phyloP scores from a whole-genome alignment of 164 flowering plant genomes.

The Echeveria elegans region DNA sequence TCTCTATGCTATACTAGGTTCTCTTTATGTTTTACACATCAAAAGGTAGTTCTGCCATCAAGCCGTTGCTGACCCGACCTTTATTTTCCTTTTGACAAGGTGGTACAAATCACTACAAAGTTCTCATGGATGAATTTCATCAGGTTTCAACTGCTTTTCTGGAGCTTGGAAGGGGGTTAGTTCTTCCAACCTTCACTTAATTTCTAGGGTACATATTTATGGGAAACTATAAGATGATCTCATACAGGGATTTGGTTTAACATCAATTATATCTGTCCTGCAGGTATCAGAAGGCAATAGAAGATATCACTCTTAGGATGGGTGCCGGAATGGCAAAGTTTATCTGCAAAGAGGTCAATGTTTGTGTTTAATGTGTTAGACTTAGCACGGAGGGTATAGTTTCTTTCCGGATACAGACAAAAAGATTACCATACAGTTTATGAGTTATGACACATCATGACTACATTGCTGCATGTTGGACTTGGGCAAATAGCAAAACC shows the following conservation, averaged over 20 bases:
- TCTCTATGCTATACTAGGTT: not conserved
- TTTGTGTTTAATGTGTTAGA: too few species aligned
- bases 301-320: slow-evolving; percentile 63
- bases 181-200: slow-evolving; percentile 9
- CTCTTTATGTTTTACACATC: not conserved
- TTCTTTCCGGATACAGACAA: not conserved
- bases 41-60: not conserved
- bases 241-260: too few species aligned
- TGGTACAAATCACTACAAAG: slow-evolving; percentile 89
- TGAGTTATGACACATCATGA: too few species aligned
- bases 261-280: slow-evolving; percentile 16
- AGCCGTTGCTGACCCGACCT: not conserved
- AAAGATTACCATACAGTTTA: not conserved
- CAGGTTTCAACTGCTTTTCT: too few species aligned
- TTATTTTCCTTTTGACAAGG: slow-evolving; percentile 38
- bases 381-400: too few species aligned
- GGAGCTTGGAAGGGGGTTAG: too few species aligned
- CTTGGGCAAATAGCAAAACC: too few species aligned
- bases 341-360: slow-evolving; percentile 84
- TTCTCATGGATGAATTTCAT: too few species aligned
- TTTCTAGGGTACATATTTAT: too few species aligned
- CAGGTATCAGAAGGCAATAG: slow-evolving; percentile 79
- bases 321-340: slow-evolving; percentile 89
- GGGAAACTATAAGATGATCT: too few species aligned
- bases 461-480: not conserved